Evolutionary conservation across 768 basidiomycete species (phyloP), one percentile per base, ranked within the genome.

Genomic region (Suillus hirtellus): DNA sequence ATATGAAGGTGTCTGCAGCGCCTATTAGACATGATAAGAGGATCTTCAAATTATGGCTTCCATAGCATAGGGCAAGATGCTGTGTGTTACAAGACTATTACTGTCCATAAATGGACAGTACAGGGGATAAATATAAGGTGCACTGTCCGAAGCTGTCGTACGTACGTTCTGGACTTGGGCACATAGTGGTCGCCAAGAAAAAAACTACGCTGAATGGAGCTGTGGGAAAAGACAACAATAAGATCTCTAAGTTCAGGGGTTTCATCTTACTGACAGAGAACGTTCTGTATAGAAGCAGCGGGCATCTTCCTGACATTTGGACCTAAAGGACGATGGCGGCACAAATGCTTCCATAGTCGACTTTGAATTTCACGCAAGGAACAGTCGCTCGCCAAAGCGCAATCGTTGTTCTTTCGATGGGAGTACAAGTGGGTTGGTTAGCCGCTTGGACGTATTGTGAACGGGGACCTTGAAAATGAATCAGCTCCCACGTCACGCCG

Each of bases 1-100:
- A 58, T 58, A 58, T 58, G 56, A 42, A 31, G n/a, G 24, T 6
- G 27, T 58, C 24, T 42, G 35, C 24, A 42, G 56, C 56, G 38
- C 27, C 56, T 4, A 42, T 42, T 17, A 58, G 40, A 19, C 17
- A 58, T 12, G 56, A 58, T 58, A 58, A 58, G 55, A 14, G 14
- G 19, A 40, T 17, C 37, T 37, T 9, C 35, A 37, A 37, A 2
- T 21, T 40, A 34, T 56, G 27, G 40, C 56, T 42, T 42, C 56
- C 15, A 17, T 42, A 58, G 4, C 2, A 4, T 2, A 38, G 3
- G 37, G 14, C n/a, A 54, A 24, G 21, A 55, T 56, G 21, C 38
- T 56, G 52, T 53, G 31, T 6, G 34, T 53, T 19, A 53, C 34
- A 53, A 34, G 34, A 12, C 31, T 11, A 6, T n/a, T n/a, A 11